Evolutionary conservation across 805 yeast genomes (phyloP).

Genomic region (Hanseniaspora valbyensis): DNA sequence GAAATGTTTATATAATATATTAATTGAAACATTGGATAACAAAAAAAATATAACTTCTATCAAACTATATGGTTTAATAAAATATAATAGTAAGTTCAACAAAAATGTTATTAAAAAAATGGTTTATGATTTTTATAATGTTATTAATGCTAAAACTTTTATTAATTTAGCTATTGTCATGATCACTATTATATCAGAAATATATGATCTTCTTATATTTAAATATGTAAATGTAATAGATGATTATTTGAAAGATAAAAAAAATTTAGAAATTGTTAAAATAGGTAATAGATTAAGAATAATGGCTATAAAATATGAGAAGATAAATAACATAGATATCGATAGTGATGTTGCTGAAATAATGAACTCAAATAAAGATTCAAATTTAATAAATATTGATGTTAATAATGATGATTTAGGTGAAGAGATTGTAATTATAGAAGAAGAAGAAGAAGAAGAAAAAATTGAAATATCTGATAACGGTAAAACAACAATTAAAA

Average conservation of each 20-base stretch:
- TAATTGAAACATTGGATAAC: not conserved
- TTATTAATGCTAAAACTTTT: slow-evolving; percentile 10
- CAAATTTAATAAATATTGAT: not conserved
- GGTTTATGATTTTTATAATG: slow-evolving; percentile 7
- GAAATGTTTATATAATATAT: slow-evolving; percentile 32
- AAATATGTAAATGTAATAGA: not conserved
- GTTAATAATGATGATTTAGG: slow-evolving; percentile 2
- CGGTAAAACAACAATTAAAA: not conserved
- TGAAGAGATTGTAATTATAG: not conserved
- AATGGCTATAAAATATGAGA: not conserved
- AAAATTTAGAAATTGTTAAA: not conserved
- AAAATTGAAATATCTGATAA: not conserved
- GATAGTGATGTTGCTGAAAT: not conserved
- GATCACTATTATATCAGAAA: slow-evolving; percentile 5
- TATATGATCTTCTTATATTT: not conserved
- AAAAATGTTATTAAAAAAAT: not conserved
- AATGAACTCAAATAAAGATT: no score
- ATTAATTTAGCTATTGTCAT: slow-evolving; percentile 8
- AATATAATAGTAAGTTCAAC: not conserved
- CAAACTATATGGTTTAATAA: not conserved
- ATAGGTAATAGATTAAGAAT: not conserved
- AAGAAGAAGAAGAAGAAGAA: not conserved
- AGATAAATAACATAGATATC: not conserved
- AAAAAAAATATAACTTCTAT: not conserved
- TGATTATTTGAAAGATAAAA: not conserved